Conservation (phyloP, 2,329 filamentous ascomycete genomes). For the Teratosphaeria gauchensis region DNA sequence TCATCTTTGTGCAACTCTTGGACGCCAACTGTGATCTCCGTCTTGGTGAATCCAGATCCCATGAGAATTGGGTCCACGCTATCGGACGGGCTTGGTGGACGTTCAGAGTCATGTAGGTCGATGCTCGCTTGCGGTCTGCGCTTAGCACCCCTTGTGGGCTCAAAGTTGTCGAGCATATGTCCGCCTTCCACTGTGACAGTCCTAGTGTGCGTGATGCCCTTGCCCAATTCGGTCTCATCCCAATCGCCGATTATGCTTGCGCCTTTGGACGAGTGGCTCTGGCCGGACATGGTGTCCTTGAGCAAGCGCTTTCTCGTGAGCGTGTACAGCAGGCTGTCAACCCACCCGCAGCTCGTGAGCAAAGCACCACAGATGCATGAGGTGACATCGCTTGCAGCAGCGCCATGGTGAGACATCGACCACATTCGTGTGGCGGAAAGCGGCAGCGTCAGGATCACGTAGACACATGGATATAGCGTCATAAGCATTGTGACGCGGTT, state of each 20-base stretch:
- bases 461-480: slow-evolving; percentile 59
- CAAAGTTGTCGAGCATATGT: slow-evolving; percentile 6
- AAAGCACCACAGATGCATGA: slow-evolving; percentile 46
- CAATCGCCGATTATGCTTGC: slow-evolving; percentile 7
- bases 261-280: background rate
- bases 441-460: slow-evolving; percentile 59
- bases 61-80: slow-evolving; percentile 8
- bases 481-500: slow-evolving; percentile 46
- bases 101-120: background rate
- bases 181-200: slow-evolving; percentile 17
- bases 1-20: slow-evolving; percentile 1
- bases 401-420: slow-evolving; percentile 45
- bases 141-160: background rate
- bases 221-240: slow-evolving; percentile 10
- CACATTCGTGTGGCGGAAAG: slow-evolving; percentile 56
- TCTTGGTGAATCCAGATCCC: slow-evolving; percentile 5
- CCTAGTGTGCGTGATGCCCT: slow-evolving; percentile 20
- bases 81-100: slow-evolving; percentile 3
- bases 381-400: slow-evolving; percentile 26
- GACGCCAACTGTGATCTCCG: slow-evolving; percentile 6
- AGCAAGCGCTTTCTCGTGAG: slow-evolving; percentile 48
- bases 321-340: slow-evolving; percentile 50
- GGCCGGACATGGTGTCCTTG: slow-evolving; percentile 25
- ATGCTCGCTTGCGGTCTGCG: background rate
- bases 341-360: slow-evolving; percentile 49